Conservation (phyloP, 129 eudicot genomes). For the Flaveria ramosissima region DNA sequence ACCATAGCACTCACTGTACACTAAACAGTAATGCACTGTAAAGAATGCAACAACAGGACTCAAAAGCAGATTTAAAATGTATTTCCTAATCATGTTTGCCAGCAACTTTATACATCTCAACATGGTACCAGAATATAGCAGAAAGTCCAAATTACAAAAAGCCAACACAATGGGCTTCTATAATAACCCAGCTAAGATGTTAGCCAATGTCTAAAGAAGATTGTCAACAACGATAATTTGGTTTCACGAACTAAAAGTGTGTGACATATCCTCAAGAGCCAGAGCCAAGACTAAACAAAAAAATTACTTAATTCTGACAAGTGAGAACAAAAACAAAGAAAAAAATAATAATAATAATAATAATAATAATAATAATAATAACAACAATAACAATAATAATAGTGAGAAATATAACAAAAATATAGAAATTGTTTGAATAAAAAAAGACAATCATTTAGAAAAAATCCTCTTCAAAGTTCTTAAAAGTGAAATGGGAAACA, state of each 20-base stretch:
- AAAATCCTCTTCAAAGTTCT: not conserved
- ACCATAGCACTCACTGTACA: not conserved
- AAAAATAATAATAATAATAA: not conserved
- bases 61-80: not conserved
- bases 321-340: not conserved
- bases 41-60: not conserved
- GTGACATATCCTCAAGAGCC: not conserved
- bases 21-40: not conserved
- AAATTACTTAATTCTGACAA: not conserved
- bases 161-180: slow-evolving; percentile 3
- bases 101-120: not conserved
- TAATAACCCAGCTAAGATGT: slow-evolving; percentile 3
- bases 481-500: not conserved
- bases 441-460: not conserved
- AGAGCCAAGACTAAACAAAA: slow-evolving; percentile 6
- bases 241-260: not conserved
- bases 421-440: not conserved
- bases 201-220: not conserved
- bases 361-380: not conserved
- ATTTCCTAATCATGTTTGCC: not conserved
- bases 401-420: not conserved
- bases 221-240: not conserved
- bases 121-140: not conserved
- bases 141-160: not conserved
- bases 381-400: not conserved